Evolutionary conservation across 768 basidiomycete genomes (phyloP).

Genomic region (Cubamyces lactineus): DNA sequence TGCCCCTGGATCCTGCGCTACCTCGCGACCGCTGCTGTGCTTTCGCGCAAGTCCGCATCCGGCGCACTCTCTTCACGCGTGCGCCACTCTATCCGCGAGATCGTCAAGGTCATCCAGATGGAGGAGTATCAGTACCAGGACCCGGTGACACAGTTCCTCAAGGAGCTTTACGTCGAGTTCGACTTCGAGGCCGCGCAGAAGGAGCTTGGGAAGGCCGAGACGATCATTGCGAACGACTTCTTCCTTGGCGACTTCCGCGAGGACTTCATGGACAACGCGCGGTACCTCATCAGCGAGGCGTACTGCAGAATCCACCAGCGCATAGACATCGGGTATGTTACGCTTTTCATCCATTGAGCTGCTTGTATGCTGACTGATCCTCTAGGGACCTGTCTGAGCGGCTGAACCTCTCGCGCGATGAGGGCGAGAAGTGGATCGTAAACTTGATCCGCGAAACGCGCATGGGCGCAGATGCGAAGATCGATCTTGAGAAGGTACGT

Average conservation of each 20-base stretch:
- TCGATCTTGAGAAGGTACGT: conserved; percentile 91
- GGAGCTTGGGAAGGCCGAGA: conserved; percentile 75
- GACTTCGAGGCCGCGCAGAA: conserved; percentile 95
- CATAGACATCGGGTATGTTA: conserved; percentile 78
- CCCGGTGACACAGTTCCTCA: conserved; percentile 90
- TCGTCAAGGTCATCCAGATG: conserved; percentile 91
- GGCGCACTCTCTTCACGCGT: conserved; percentile 69
- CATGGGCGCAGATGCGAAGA: conserved; percentile 96
- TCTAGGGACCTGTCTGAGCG: conserved; percentile 88
- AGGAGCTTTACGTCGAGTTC: conserved; percentile 92
- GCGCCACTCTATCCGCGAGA: conserved; percentile 85
- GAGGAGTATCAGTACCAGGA: conserved; percentile 97
- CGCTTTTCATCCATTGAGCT: not conserved
- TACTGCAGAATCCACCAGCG: conserved; percentile 97
- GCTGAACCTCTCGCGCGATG: conserved; percentile 89
- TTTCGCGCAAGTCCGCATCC: conserved; percentile 78
- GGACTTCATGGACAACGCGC: conserved; percentile 95
- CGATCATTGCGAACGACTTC: conserved; percentile 89
- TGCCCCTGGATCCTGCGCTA: conserved; percentile 95
- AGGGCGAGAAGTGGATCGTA: conserved; percentile 99
- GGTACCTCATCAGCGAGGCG: conserved; percentile 95
- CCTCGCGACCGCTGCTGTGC: conserved; percentile 89
- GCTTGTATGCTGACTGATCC: not conserved
- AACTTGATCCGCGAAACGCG: conserved; percentile 97
- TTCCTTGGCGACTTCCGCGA: conserved; percentile 90